Evolutionary conservation across 495 filamentous ascomycete genomes (phyloP).

Genomic region (Neurospora sp.): DNA sequence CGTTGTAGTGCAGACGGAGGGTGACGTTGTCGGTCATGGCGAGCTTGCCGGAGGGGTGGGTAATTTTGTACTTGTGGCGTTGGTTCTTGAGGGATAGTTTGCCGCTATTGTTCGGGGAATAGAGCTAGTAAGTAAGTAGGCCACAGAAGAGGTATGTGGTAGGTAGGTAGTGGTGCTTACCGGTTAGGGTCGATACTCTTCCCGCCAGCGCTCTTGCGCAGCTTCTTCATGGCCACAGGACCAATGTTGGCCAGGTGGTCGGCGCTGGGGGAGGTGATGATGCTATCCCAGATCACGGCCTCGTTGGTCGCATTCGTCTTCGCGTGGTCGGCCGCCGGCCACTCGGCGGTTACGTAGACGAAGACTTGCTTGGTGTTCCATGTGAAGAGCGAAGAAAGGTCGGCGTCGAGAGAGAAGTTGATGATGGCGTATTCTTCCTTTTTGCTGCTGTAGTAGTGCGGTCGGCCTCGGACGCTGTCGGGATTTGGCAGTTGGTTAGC

Average conservation of each 20-base stretch:
- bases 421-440: slow-evolving; percentile 92
- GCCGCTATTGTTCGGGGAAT: slow-evolving; percentile 34
- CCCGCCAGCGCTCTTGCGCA: slow-evolving; percentile 38
- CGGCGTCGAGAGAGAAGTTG: slow-evolving; percentile 78
- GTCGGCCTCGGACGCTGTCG: slow-evolving; percentile 72
- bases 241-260: slow-evolving; percentile 46
- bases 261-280: slow-evolving; percentile 62
- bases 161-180: slow-evolving; percentile 15
- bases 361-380: slow-evolving; percentile 99
- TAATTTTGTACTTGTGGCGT: slow-evolving; percentile 88
- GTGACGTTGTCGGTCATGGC: slow-evolving; percentile 61
- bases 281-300: slow-evolving; percentile 90
- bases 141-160: not conserved
- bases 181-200: slow-evolving; percentile 42
- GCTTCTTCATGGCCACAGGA: slow-evolving; percentile 41
- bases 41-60: slow-evolving; percentile 68
- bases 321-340: slow-evolving; percentile 44
- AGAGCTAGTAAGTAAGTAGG: not conserved
- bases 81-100: slow-evolving; percentile 66
- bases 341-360: slow-evolving; percentile 83
- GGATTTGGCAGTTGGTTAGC: not conserved
- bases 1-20: slow-evolving; percentile 79
- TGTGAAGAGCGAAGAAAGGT: slow-evolving; percentile 85
- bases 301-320: slow-evolving; percentile 45
- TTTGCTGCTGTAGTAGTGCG: slow-evolving; percentile 86